Evolutionary conservation across 768 basidiomycete genomes (phyloP), one percentile per base, ranked within the genome.

Genomic region (Rhizopogon roseolus): DNA sequence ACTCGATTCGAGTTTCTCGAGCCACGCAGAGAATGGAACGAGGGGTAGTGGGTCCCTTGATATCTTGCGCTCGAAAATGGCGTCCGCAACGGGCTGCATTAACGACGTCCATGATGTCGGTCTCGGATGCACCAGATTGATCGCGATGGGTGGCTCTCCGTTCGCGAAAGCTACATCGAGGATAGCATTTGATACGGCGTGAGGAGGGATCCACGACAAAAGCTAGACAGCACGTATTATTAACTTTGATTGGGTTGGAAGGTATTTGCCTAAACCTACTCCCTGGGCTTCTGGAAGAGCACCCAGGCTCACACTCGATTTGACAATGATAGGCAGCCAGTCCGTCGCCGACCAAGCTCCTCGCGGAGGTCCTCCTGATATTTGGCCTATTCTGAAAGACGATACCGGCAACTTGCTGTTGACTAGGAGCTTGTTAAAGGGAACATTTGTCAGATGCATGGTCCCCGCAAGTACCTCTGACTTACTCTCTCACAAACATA

Each of bases 51-150:
- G 28, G 8, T 44, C 37, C 36, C 46, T 0, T 58, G 50, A 22
- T 8, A 36, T 41, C 56, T 57, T 10, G 22, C 22, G 22, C 22
- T 22, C 22, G 22, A 40, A 62, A 46, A 40, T 50, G 41, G 61
- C 52, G 51, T 61, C 54, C 6, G 53, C 61, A 16, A 76, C 57
- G 5, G 52, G 55, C 0, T 17, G 37, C 5, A 77, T 69, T 37
- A 74, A 54, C 1, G 56, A 45, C 2, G 57, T 54, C 73, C 75
- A 76, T 3, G 62, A 40, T 3, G 66, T 54, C 4, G 71, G 67
- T 6, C 62, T 55, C 8, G 78, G 77, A 54, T 77, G 73, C 0
- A 73, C 62, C 3, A 80, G 53, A 55, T 78, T 71, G 54, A 75
- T 54, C 6, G 64, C 56, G 4, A 65, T 54, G 1, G 63, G 64